These are phyloP conservation scores for Kodamaea ohmeri DNA, from an alignment of 1,139 yeast species.

Conservation along the genomic window DNA sequence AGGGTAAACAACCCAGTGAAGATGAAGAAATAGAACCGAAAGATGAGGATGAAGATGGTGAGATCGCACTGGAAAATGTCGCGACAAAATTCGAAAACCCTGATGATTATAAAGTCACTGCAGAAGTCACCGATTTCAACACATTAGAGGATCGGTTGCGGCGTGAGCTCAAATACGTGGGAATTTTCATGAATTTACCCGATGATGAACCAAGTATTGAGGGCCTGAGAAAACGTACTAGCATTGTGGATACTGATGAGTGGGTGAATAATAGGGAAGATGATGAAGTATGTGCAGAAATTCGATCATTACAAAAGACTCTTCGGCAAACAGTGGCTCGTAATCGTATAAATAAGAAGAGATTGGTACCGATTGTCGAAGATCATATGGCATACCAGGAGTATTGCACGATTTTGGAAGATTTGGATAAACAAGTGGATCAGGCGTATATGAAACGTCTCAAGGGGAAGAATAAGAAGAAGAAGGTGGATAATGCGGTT, in stretches of 20 bases:
- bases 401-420: conserved; percentile 83
- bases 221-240: conserved; percentile 18
- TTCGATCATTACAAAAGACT: conserved; percentile 69
- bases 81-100: conserved; percentile 39
- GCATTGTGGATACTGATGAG: conserved; percentile 58
- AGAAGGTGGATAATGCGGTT: conserved; percentile 50
- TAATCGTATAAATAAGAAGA: conserved; percentile 67
- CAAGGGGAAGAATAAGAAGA: conserved; percentile 78
- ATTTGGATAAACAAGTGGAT: conserved; percentile 93
- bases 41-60: conserved; percentile 10
- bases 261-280: conserved; percentile 87
- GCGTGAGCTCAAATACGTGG: conserved; percentile 85
- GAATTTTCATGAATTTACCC: conserved; percentile 73
- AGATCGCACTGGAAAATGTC: conserved; percentile 23
- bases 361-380: conserved; percentile 71
- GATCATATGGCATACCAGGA: conserved; percentile 96
- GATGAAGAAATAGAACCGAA: conserved; percentile 25
- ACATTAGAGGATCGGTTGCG: conserved; percentile 84
- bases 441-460: conserved; percentile 86
- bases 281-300: conserved; percentile 88
- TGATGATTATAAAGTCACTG: conserved; percentile 34
- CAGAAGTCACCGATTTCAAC: conserved; percentile 58
- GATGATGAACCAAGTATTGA: conserved; percentile 29
- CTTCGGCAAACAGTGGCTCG: conserved; percentile 58
- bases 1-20: conserved; percentile 26